Percentiles rank a stretch among this genome's conserved stretches.
phyloP scores from a whole-genome alignment of 1,284 basidiomycete genomes.

The Schizophyllum amplum region DNA sequence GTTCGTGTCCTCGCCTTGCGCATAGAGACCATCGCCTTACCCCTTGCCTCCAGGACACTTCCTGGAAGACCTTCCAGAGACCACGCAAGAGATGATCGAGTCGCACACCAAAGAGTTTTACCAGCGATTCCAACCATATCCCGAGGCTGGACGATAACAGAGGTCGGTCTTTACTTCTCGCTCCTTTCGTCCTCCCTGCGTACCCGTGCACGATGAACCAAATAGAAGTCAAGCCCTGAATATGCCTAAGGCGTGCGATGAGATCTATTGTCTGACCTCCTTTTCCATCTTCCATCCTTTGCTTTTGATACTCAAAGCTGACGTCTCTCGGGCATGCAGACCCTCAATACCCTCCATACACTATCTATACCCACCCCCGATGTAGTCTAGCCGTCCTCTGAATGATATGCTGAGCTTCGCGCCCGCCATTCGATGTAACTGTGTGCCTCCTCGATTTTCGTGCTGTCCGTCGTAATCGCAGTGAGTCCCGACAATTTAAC shows the following conservation, averaged over 20 bases:
- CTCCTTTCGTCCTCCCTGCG: background rate
- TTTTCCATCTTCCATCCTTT: background rate
- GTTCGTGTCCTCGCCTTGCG: constrained; percentile 28
- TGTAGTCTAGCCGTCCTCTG: too few species aligned
- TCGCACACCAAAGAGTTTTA: constrained; percentile 64
- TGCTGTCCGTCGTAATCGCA: too few species aligned
- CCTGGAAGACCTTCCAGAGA: constrained; percentile 82
- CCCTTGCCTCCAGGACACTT: constrained; percentile 52
- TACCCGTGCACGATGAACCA: constrained; percentile 10
- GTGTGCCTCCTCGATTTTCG: too few species aligned
- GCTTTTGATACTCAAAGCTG: too few species aligned
- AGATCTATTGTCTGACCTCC: background rate
- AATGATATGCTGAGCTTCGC: too few species aligned
- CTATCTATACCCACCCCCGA: background rate
- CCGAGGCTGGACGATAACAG: background rate
- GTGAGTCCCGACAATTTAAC: too few species aligned
- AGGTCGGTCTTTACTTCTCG: constrained; percentile 6
- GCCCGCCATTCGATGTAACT: too few species aligned
- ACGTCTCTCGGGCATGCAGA: background rate
- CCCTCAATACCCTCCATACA: background rate
- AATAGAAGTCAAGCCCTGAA: constrained; percentile 20
- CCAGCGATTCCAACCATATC: constrained; percentile 30
- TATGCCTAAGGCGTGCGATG: background rate
- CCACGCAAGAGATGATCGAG: constrained; percentile 78
- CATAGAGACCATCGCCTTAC: background rate